These are phyloP conservation scores for Cladophialophora chaetospira DNA, from an alignment of 2,329 filamentous ascomycete species.

Conservation along the genomic window DNA sequence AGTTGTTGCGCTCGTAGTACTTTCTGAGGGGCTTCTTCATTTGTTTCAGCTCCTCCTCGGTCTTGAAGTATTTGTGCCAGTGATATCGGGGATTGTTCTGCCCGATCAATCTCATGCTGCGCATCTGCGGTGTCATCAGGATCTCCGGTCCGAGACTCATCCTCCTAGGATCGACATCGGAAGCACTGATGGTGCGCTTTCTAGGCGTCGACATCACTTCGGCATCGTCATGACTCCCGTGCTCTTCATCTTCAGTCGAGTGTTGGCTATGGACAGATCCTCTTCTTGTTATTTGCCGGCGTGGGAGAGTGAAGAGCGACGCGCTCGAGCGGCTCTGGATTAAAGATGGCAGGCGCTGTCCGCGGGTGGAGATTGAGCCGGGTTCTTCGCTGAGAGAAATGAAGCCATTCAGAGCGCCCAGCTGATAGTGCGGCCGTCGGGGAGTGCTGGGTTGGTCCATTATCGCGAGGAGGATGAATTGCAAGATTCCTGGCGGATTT, in stretches of 20 bases:
- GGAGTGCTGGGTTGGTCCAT: conserved; percentile 20
- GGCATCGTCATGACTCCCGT: conserved; percentile 11
- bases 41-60: conserved; percentile 68
- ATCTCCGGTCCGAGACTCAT: conserved; percentile 32
- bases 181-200: conserved; percentile 28
- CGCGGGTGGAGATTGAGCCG: conserved; percentile 42
- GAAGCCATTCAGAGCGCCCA: conserved; percentile 31
- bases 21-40: conserved; percentile 74
- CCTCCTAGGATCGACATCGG: conserved; percentile 26
- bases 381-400: conserved; percentile 39
- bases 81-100: conserved; percentile 82
- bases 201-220: conserved; percentile 3
- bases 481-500: too few species aligned
- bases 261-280: conserved; percentile 27
- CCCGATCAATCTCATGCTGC: conserved; percentile 81
- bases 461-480: not conserved
- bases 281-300: conserved; percentile 10
- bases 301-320: conserved; percentile 28
- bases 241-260: conserved; percentile 29
- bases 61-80: conserved; percentile 85
- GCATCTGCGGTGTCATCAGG: conserved; percentile 35
- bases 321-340: conserved; percentile 34
- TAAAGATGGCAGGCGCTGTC: conserved; percentile 41
- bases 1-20: conserved; percentile 90
- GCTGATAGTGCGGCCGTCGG: conserved; percentile 26